Conservation (phyloP, 2,329 filamentous ascomycete species). For the Colletotrichum eleusines region DNA sequence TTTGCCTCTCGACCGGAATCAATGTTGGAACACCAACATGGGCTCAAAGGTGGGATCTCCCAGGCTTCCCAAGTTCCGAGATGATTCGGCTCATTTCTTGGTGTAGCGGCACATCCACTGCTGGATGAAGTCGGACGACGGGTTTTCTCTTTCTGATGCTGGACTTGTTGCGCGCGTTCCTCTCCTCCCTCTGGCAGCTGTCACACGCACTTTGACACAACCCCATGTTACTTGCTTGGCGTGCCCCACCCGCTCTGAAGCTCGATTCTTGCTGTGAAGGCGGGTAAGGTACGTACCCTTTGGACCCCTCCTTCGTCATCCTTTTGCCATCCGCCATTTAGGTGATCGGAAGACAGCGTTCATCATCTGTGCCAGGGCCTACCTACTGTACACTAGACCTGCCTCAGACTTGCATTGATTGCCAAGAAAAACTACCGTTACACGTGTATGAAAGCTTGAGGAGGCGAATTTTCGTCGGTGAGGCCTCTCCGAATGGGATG, state of each 20-base stretch:
- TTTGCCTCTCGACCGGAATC: slow-evolving; percentile 13
- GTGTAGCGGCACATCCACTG: slow-evolving; percentile 26
- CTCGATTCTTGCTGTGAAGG: slow-evolving; percentile 20
- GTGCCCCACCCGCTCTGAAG: slow-evolving; percentile 10
- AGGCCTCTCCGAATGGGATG: not conserved
- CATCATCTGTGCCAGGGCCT: slow-evolving; percentile 19
- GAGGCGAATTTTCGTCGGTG: slow-evolving; percentile 6
- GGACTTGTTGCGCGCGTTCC: not conserved
- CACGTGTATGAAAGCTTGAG: not conserved
- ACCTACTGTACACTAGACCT: no score
- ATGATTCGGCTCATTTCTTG: not conserved
- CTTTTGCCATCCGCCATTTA: slow-evolving; percentile 18
- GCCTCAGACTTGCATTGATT: slow-evolving; percentile 14
- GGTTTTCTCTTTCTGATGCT: not conserved
- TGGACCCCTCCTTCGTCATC: slow-evolving; percentile 23
- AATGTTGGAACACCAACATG: no score
- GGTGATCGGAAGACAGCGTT: not conserved
- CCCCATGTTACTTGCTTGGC: slow-evolving; percentile 30
- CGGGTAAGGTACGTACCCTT: slow-evolving; percentile 5
- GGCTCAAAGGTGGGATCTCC: no score
- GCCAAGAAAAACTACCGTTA: not conserved
- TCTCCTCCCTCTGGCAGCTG: slow-evolving; percentile 7
- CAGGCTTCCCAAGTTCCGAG: not conserved
- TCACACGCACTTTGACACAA: slow-evolving; percentile 34
- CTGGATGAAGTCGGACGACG: not conserved